Evolutionary conservation across 2,329 filamentous ascomycete species (phyloP).

Genomic region (Bisporella sp.): DNA sequence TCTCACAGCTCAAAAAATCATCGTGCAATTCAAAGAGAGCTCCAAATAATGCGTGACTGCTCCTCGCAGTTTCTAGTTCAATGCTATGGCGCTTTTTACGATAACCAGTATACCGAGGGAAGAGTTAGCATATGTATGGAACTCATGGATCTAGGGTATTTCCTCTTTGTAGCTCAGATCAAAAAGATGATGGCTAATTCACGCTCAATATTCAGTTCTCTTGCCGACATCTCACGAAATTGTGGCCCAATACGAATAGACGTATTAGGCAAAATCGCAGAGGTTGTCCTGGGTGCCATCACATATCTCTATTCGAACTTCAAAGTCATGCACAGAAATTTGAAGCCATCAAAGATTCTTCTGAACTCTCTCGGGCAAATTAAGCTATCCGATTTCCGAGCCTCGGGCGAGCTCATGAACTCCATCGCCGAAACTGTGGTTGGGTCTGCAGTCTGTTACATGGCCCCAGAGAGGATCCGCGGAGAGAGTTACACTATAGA

Average conservation of each 20-base stretch:
- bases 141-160: too few species aligned
- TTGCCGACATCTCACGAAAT: neutral
- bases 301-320: slow-evolving; percentile 89
- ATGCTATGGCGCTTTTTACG: too few species aligned
- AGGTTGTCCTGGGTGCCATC: slow-evolving; percentile 82
- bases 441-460: slow-evolving; percentile 59
- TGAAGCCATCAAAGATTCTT: slow-evolving; percentile 94
- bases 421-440: slow-evolving; percentile 79
- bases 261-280: slow-evolving; percentile 53
- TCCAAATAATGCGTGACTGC: too few species aligned
- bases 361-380: slow-evolving; percentile 84
- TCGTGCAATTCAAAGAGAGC: too few species aligned
- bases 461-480: slow-evolving; percentile 91
- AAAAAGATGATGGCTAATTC: neutral
- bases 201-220: neutral
- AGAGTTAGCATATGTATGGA: too few species aligned
- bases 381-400: slow-evolving; percentile 94
- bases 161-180: too few species aligned
- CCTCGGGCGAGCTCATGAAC: slow-evolving; percentile 91
- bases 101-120: too few species aligned
- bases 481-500: slow-evolving; percentile 96
- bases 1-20: too few species aligned
- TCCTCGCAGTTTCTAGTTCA: too few species aligned
- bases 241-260: neutral
- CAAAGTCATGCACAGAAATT: slow-evolving; percentile 87